Percentiles rank a stretch among this genome's conserved stretches.
Evolutionary conservation across 2,329 filamentous ascomycete species (phyloP).

Genomic region (Colletotrichum viniferum): DNA sequence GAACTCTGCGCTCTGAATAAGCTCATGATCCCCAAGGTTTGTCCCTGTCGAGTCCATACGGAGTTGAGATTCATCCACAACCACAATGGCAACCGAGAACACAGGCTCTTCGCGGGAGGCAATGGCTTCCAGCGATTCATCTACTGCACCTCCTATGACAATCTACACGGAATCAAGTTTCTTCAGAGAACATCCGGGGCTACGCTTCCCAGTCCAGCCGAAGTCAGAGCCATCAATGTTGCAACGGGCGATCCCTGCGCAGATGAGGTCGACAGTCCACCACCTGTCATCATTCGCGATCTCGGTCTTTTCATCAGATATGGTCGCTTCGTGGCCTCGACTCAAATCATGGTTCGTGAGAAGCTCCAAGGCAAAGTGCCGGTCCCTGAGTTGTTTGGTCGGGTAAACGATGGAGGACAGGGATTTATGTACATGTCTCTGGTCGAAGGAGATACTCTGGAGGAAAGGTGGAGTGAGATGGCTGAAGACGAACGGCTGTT

Average conservation of each 20-base stretch:
- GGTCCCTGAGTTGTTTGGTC: not conserved
- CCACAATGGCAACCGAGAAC: not conserved
- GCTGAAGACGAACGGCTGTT: not conserved
- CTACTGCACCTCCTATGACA: not conserved
- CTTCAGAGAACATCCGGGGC: not conserved
- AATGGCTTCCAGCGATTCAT: not conserved
- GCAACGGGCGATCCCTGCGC: not conserved
- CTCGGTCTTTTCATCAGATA: not conserved
- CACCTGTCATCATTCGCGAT: not conserved
- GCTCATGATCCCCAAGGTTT: not conserved
- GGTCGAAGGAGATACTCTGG: not conserved
- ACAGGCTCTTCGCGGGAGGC: not conserved
- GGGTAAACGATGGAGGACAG: not conserved
- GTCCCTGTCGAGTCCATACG: not conserved
- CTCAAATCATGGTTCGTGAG: not conserved
- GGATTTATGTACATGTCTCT: not conserved
- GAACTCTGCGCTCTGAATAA: not conserved
- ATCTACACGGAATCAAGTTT: not conserved
- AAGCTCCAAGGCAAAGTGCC: not conserved
- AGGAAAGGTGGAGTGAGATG: not conserved
- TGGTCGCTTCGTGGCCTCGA: not conserved
- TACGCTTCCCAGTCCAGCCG: not conserved
- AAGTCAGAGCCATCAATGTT: not conserved
- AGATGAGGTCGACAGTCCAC: not conserved
- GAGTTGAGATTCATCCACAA: not conserved